Evolutionary conservation across 352 stramenopile species (phyloP), one percentile per base, ranked within the genome.

Genomic region (Globisporangium radiosum): DNA sequence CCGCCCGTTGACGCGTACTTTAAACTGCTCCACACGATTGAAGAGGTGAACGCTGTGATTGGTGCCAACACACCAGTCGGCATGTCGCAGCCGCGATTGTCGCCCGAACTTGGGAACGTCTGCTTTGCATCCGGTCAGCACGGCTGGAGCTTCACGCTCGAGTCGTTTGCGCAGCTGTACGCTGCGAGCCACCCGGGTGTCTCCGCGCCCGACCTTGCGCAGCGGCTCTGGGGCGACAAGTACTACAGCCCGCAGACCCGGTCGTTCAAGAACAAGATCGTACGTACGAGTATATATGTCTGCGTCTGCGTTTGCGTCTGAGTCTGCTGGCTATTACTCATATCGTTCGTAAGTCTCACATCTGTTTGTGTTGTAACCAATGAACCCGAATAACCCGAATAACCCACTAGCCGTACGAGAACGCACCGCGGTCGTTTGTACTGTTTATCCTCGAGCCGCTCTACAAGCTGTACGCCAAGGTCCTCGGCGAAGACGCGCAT

Each of bases 391-490:
- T 33, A 33, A 33, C 25, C 25, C 25, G 2, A 33, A 33, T 33
- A 33, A 33, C 25, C 25, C 25, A 33, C 25, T 33, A 33, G 81
- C 81, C 85, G 8, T 94, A 94, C 56, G 73, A 84, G 50, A 85
- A 82, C 52, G 83, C 85, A 0, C 75, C 94, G 60, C 86, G 97
- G 5, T 98, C 95, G 8, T 99, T 99, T 76, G 93, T 99, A 25
- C 87, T 98, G 58, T 99, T 99, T 60, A 83, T 99, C 5, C 77
- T 99, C 11, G 95, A 99, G 62, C 97, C 97, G 14, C 60, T 99
- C 44, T 99, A 99, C 78, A 99, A 99, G 73, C 96, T 99, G 62
- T 99, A 99, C 72, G 82, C 75, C 2, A 89, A 94, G 40, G 96
- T 98, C 8, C 72, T 99, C 33, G 97, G 96, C 40, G 96, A 99